Conservation (phyloP, 306 rosid genomes). For the Pyrus betulifolia region DNA sequence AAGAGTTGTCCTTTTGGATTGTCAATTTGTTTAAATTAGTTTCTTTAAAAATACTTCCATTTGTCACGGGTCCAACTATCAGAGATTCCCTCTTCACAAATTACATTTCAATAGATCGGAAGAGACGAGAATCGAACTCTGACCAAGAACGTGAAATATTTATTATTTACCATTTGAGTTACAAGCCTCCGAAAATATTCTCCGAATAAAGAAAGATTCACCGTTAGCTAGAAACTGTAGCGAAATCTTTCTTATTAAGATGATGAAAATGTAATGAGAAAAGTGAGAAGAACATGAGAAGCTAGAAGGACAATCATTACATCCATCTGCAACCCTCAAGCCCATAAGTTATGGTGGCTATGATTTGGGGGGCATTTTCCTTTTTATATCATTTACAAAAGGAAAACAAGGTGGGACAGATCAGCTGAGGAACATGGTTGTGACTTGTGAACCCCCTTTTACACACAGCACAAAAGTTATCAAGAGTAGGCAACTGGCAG, state of each 20-base stretch:
- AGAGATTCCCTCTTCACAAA: not conserved
- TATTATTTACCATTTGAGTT: not conserved
- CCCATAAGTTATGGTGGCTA: not conserved
- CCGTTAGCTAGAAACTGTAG: not conserved
- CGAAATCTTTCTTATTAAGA: not conserved
- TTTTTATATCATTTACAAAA: slow-evolving; percentile 6
- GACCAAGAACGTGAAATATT: not conserved
- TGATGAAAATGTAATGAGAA: not conserved
- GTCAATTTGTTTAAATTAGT: not conserved
- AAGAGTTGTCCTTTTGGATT: not conserved
- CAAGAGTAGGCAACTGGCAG: not conserved
- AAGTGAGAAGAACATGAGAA: not conserved
- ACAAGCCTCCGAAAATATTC: not conserved
- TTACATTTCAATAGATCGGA: not conserved
- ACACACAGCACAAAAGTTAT: no score
- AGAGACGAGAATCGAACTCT: not conserved
- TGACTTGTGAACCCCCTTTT: not conserved
- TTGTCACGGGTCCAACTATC: not conserved
- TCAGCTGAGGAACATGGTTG: not conserved
- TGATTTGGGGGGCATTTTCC: slow-evolving; percentile 7
- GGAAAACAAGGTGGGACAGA: slow-evolving; percentile 11
- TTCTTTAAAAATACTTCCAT: not conserved
- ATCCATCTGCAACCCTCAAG: slow-evolving; percentile 6
- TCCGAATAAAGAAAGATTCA: not conserved
- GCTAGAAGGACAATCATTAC: not conserved